Percentiles rank a stretch among this genome's conserved stretches.
phyloP scores from a whole-genome alignment of 495 filamentous ascomycete genomes.

The Rhypophila decipiens region DNA sequence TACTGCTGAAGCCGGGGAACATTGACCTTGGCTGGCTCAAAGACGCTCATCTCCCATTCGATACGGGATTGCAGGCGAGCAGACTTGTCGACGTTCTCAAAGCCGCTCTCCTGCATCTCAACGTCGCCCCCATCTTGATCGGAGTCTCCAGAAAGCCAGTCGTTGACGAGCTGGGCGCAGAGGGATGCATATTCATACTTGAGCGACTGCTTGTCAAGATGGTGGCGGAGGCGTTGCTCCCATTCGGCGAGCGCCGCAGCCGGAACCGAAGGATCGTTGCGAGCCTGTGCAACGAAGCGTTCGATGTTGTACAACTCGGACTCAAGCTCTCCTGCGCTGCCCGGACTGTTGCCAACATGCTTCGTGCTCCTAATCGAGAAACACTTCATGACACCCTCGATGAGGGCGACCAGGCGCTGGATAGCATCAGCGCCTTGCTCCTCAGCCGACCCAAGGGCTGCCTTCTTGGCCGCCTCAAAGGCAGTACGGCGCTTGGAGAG shows the following conservation, averaged over 20 bases:
- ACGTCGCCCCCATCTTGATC: slow-evolving; percentile 7
- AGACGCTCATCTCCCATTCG: slow-evolving; percentile 50
- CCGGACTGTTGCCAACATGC: no score
- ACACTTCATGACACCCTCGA: slow-evolving; percentile 21
- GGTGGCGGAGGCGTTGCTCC: slow-evolving; percentile 32
- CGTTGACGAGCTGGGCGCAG: slow-evolving; percentile 54
- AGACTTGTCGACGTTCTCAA: slow-evolving; percentile 16
- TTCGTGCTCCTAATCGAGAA: background rate
- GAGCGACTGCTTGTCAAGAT: slow-evolving; percentile 36
- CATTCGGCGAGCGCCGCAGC: slow-evolving; percentile 27
- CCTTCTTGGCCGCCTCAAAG: slow-evolving; percentile 40
- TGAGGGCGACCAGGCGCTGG: slow-evolving; percentile 19
- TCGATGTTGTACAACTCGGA: slow-evolving; percentile 14
- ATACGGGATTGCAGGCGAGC: slow-evolving; percentile 37
- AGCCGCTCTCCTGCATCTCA: background rate
- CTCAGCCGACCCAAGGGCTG: slow-evolving; percentile 21
- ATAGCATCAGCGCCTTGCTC: slow-evolving; percentile 15
- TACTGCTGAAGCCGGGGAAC: slow-evolving; percentile 36
- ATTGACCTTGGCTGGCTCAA: slow-evolving; percentile 31
- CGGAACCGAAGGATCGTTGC: slow-evolving; percentile 28
- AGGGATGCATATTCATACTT: slow-evolving; percentile 55
- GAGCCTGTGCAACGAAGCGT: slow-evolving; percentile 28
- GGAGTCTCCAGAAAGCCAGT: slow-evolving; percentile 45
- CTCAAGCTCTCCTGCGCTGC: background rate
- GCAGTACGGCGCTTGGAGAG: slow-evolving; percentile 50